A percentile compares a stretch with the other conserved stretches of the same genome.
Evolutionary conservation across 306 rosid genomes (phyloP).

Genomic region (Cucurbita maxima): DNA sequence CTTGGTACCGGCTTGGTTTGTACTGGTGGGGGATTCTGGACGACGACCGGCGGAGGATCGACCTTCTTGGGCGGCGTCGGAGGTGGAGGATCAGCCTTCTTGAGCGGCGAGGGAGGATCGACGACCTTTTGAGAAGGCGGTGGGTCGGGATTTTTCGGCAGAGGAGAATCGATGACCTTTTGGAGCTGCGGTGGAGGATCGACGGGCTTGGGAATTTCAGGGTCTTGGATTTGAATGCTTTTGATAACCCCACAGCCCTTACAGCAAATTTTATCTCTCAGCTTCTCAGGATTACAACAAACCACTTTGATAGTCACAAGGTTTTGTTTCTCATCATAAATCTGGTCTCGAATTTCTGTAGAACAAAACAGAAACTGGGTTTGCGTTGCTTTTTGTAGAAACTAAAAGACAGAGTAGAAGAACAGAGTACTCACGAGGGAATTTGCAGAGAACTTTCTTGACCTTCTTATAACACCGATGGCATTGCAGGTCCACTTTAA

Average conservation of each 20-base stretch:
- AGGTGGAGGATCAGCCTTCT: background rate
- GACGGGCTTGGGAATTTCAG: conserved; percentile 16
- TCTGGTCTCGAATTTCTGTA: conserved; percentile 72
- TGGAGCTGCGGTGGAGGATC: background rate
- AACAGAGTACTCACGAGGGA: conserved; percentile 56
- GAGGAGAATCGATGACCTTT: background rate
- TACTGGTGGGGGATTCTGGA: background rate
- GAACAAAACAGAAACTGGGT: conserved; percentile 12
- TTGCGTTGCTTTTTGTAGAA: background rate
- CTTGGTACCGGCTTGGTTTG: background rate
- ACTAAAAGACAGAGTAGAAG: background rate
- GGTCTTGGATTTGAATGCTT: conserved; percentile 49
- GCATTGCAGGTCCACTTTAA: conserved; percentile 69
- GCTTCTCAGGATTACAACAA: conserved; percentile 63
- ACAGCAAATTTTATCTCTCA: conserved; percentile 37
- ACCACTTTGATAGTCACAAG: conserved; percentile 47
- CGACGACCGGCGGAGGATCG: background rate
- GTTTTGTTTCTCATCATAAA: conserved; percentile 39
- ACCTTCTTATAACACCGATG: conserved; percentile 56
- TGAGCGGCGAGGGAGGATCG: background rate
- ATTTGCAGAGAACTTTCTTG: conserved; percentile 49
- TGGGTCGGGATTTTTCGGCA: background rate
- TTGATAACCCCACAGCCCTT: conserved; percentile 46
- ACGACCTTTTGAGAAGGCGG: background rate
- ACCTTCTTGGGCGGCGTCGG: background rate